Base-by-base conservation (phyloP, 345 rosid species). In the Stellera chamaejasme region DNA sequence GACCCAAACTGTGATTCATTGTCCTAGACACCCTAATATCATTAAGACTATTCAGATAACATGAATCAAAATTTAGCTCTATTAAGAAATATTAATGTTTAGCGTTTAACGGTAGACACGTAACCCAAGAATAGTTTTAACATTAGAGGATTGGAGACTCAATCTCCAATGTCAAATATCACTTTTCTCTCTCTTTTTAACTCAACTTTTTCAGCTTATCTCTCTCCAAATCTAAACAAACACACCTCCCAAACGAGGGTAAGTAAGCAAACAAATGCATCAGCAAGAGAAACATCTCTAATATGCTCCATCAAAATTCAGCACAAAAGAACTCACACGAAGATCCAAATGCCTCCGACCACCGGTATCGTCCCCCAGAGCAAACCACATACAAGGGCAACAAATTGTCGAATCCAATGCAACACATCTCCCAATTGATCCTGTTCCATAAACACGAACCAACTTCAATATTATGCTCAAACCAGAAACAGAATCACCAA, bases 361-460 rank as follows among this genome's bases (percentile, higher is more conserved):
- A 84, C 55, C n/a, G 97, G 99, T 15, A 89, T 54, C 12, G 96
- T 67, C 11, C 99, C 97, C 80, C 90, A 93, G 53, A 93, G 60
- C 77, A 93, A 77, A 44, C 97, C 99, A 59, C 85, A 83, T 11
- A 82, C 27, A 36, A 93, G 68, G 23, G 90, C 99, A 55, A 84
- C 82, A 7, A 68, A 78, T 76, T 93, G 99, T 55, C 97, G 70
- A 65, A 89, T 84, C 99, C 99, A 93, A 71, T 93, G 99, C 80
- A 93, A 73, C 50, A 78, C 96, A 74, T 93, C 98, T 74, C 99
- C 99, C 64, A 93, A 69, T 78, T 89, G 97, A 78, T 93, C 99
- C 97, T 93, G 77, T 36, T 23, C 58, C 63, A 72, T 49, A 36
- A 69, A 45, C 27, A 58, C 4, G 42, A 56, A 14, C 25, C 10